These are phyloP conservation scores for Schrenkiella parvula DNA, from an alignment of 345 rosid species.

Conservation along the genomic window DNA sequence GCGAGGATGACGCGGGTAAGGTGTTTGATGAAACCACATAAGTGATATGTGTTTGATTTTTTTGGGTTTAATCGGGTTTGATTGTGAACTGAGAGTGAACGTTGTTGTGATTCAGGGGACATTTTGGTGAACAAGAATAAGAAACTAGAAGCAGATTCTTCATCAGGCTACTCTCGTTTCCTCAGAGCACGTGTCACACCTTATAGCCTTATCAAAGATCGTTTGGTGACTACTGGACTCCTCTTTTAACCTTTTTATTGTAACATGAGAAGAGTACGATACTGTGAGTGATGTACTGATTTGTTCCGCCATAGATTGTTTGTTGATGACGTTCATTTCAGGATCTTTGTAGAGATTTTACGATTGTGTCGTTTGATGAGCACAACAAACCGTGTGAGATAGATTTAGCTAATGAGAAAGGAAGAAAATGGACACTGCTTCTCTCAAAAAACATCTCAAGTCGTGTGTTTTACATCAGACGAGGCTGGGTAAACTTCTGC, in stretches of 20 bases:
- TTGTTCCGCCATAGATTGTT: not conserved
- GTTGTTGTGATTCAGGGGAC: conserved; percentile 18
- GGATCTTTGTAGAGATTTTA: conserved; percentile 18
- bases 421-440: conserved; percentile 19
- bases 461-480: conserved; percentile 30
- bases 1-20: not conserved
- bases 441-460: conserved; percentile 19
- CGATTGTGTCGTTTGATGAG: not conserved
- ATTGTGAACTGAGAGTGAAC: not conserved
- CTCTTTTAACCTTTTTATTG: not conserved
- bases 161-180: conserved; percentile 2
- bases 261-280: not conserved
- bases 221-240: conserved; percentile 22
- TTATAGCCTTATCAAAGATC: conserved; percentile 15
- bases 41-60: not conserved
- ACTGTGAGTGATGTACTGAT: not conserved
- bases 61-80: not conserved
- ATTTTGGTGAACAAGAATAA: conserved; percentile 1
- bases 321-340: not conserved
- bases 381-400: conserved; percentile 6
- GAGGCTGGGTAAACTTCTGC: conserved; percentile 25
- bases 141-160: conserved; percentile 12
- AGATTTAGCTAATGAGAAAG: conserved; percentile 9
- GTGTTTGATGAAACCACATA: not conserved
- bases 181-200: conserved; percentile 16